A percentile compares a stretch with the other conserved stretches of the same genome.
Conservation (phyloP, 352 stramenopile species). For the Pythium insidiosum region DNA sequence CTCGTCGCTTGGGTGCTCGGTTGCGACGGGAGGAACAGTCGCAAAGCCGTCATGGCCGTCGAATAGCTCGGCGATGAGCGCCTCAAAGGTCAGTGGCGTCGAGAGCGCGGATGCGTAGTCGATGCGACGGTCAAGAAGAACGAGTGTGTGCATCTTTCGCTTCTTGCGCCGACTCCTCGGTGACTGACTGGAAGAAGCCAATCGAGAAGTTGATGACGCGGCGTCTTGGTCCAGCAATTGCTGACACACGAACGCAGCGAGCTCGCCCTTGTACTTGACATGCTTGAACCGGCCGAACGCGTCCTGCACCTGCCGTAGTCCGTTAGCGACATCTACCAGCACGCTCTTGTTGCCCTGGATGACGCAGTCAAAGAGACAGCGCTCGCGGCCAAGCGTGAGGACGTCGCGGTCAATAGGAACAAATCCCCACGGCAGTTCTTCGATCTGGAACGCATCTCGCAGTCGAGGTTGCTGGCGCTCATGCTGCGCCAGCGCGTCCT, state of each 20-base stretch:
- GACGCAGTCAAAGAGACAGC: constrained; percentile 43
- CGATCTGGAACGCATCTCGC: constrained; percentile 28
- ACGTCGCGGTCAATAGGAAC: constrained; percentile 53
- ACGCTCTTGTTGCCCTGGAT: constrained; percentile 35
- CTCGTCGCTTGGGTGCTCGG: too few relatives aligned
- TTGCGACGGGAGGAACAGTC: background rate
- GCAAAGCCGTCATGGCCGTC: constrained; percentile 52
- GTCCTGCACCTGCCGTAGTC: constrained; percentile 44
- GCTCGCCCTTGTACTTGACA: constrained; percentile 79
- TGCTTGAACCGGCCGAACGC: constrained; percentile 43
- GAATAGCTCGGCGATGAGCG: constrained; percentile 55
- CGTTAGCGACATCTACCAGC: constrained; percentile 36
- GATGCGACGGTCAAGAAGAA: constrained; percentile 62
- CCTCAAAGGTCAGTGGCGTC: constrained; percentile 65
- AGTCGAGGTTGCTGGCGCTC: too few relatives aligned
- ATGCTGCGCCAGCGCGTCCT: constrained; percentile 28
- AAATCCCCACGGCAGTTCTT: constrained; percentile 37
- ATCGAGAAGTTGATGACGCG: background rate
- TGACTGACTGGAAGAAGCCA: too few relatives aligned
- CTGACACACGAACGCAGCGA: constrained; percentile 59
- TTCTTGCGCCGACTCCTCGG: too few relatives aligned
- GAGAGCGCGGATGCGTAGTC: constrained; percentile 64
- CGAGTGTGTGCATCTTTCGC: too few relatives aligned
- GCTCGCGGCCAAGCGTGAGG: constrained; percentile 44
- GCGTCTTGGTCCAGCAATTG: constrained; percentile 38